Evolutionary conservation across 148 eudicot genomes (phyloP).

Genomic region (Fagopyrum esculentum): DNA sequence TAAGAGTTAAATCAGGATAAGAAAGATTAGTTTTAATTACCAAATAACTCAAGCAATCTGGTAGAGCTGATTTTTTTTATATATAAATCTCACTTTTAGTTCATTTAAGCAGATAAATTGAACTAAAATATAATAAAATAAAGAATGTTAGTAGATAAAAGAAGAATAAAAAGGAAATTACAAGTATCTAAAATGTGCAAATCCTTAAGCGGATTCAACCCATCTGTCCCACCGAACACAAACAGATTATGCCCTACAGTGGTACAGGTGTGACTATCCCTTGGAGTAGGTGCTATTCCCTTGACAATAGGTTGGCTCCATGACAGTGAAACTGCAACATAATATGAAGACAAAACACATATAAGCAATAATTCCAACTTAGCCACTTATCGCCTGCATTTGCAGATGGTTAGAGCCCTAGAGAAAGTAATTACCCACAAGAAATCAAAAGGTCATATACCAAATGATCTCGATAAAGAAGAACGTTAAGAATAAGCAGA

Average conservation of each 20-base stretch:
- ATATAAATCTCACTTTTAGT: not conserved
- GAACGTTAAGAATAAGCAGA: not conserved
- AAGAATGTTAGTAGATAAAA: not conserved
- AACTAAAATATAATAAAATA: not conserved
- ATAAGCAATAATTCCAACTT: not conserved
- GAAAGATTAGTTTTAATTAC: not conserved
- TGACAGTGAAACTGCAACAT: slow-evolving; percentile 39
- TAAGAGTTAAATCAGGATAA: not conserved
- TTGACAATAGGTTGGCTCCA: slow-evolving; percentile 67
- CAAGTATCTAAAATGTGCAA: slow-evolving; percentile 70
- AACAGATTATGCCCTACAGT: slow-evolving; percentile 70
- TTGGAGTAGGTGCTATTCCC: slow-evolving; percentile 64
- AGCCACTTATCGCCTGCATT: not conserved
- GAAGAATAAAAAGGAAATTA: slow-evolving; percentile 32
- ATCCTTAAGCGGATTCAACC: slow-evolving; percentile 59
- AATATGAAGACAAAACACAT: not conserved
- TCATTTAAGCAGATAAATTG: not conserved
- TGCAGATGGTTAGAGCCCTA: not conserved
- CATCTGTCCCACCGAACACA: slow-evolving; percentile 90
- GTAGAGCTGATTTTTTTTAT: not conserved
- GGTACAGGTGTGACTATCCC: slow-evolving; percentile 95
- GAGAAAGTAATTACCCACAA: not conserved
- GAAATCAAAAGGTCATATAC: not conserved
- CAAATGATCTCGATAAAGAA: not conserved
- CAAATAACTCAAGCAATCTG: not conserved